Base-by-base conservation (phyloP, 2,329 filamentous ascomycete species). In the Penicillium sp. region DNA sequence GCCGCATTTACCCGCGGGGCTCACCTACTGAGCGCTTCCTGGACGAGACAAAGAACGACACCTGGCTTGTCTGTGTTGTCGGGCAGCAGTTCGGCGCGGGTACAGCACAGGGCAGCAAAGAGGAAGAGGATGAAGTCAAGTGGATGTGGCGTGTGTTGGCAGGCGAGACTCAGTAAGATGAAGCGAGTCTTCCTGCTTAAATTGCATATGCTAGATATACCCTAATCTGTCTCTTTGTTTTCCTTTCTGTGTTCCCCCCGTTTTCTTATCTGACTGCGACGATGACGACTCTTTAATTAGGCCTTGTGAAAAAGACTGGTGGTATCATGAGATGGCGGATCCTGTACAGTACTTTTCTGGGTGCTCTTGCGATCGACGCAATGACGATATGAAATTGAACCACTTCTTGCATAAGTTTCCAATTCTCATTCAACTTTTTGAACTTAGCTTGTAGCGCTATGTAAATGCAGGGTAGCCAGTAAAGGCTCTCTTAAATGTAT, bases 31-130 rank as follows among this genome's bases (percentile, higher is more conserved):
- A 89, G 67, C 86, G 84, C 71, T 80, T 97, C 57, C 79, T 99
- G 45, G 86, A 89, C 62, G 74, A 80, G 5, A 82, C 89, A 38
- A 84, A 86, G 70, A 82, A 85, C 48, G 91, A 92, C 68, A 84
- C 86, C 65, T 97, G 93, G 90, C 79, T 99, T 67, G 92, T 98
- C 45, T 98, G 96, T 79, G 78, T 80, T 17, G 76, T 81, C 52
- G 78, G 79, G 1, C 79, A 82, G 67, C 74, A 75, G 17, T 82
- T 76, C 62, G 75, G 76, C 42, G 78, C 77, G 1, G 78, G 78
- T 5, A 76, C 74, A 5, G 69, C 74, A 54, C 62, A 63, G 11
- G 75, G 75, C 8, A 73, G 73, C 20, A 71, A 74, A 60, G 75
- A 75, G 47, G 75, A 76, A 49, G 72, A 78, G 47, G 68, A 73